Percentiles rank a stretch among this genome's conserved stretches.
Conservation (phyloP, 495 filamentous ascomycete genomes). For the Aspergillus sclerotiicarbonarius region DNA sequence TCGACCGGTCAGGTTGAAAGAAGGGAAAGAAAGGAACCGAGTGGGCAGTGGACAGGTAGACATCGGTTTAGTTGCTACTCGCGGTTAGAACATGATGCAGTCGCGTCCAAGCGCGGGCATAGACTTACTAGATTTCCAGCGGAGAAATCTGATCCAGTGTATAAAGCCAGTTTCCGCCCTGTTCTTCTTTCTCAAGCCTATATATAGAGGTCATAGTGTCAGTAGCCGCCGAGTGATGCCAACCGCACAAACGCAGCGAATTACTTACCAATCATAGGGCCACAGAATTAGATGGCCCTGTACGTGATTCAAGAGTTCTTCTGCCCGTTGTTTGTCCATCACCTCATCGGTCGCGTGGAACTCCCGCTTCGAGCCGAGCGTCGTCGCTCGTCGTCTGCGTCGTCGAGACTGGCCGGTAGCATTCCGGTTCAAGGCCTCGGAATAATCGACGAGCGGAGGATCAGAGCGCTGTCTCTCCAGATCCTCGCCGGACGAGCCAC, state of each 20-base stretch:
- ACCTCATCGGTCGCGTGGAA: slow-evolving; percentile 72
- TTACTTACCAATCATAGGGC: slow-evolving; percentile 80
- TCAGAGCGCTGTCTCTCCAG: slow-evolving; percentile 34
- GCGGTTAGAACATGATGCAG: background rate
- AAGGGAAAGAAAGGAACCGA: background rate
- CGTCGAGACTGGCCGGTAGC: slow-evolving; percentile 41
- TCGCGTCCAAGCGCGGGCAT: background rate
- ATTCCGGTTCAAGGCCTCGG: slow-evolving; percentile 49
- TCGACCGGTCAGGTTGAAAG: background rate
- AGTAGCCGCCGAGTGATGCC: background rate
- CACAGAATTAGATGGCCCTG: slow-evolving; percentile 89
- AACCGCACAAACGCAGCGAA: background rate
- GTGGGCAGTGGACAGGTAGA: background rate
- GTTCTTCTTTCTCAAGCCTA: slow-evolving; percentile 80
- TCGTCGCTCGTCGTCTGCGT: slow-evolving; percentile 70
- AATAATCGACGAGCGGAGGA: slow-evolving; percentile 44
- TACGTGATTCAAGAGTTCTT: slow-evolving; percentile 74
- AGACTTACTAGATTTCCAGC: slow-evolving; percentile 92
- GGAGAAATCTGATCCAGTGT: slow-evolving; percentile 93
- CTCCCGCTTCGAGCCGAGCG: slow-evolving; percentile 68
- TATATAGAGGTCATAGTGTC: background rate
- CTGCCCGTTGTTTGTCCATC: slow-evolving; percentile 68
- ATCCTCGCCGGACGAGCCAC: slow-evolving; percentile 26
- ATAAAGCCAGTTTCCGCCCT: slow-evolving; percentile 94
- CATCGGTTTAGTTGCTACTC: slow-evolving; percentile 26